Evolutionary conservation across 768 basidiomycete genomes (phyloP), one percentile per base, ranked within the genome.

Genomic region (Sarcomyxa edulis): DNA sequence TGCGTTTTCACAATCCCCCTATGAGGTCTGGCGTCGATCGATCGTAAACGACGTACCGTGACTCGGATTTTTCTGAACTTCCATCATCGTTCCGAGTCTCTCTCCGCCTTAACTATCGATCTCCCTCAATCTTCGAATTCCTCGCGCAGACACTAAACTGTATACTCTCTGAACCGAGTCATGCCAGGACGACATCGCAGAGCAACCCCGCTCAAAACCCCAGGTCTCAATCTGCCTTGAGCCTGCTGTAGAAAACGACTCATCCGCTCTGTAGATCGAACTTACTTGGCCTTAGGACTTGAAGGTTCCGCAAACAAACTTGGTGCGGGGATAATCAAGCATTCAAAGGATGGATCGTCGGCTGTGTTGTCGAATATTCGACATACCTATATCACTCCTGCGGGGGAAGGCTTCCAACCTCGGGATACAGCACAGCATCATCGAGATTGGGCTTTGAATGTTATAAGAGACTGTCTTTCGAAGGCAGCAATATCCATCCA

Each of bases 291-390:
- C n/a, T 76, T 99, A 14, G 96, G 96, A 15, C 79, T 99, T 24
- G 96, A 99, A 62, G 96, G 96, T 10, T 94, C 91, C 12, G 96
- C 96, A 30, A 99, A 99, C 66, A 99, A 99, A 60, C 74, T 99
- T 22, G 96, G 96, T 8, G 89, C 85, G 14, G 96, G 96, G 7
- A 69, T 98, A 34, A 89, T 98, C 60, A 77, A 77, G 49, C 96
- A 99, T 55, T 68, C 71, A 12, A 68, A 76, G 16, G 74, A 90
- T 56, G 82, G 84, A 16, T 75, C 79, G 22, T 76, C 83, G 2
- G 65, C 68, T 16, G 89, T 97, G 10, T 72, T 97, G 5, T 87
- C 92, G 16, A 99, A 99, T 52, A 71, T 97, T 46, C 77, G 96
- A 47, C 96, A 97, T 52, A 99, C 96, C n/a, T 97, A 98, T 58